Base-by-base conservation (phyloP, 306 rosid species). In the Castanospermum australe region DNA sequence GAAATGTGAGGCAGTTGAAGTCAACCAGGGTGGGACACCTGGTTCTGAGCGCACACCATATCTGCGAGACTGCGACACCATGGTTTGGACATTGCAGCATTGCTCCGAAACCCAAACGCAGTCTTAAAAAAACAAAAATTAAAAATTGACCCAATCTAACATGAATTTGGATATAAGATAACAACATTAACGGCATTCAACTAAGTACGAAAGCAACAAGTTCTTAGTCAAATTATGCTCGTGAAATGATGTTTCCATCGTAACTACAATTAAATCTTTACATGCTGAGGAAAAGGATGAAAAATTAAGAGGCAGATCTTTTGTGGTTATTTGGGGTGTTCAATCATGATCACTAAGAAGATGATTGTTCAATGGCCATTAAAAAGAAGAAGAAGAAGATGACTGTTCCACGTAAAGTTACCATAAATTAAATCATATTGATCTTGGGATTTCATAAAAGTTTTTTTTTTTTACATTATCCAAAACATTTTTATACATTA, bases 1-100 rank as follows among this genome's bases (percentile, higher is more conserved):
- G 17, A 42, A 18, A 15, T 41, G 5, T 32, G 38, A 33, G 61
- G 20, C n/a, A 35, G 45, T 32, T 35, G 59, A 64, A 44, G 76
- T 66, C 76, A 74, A 67, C 41, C 18, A 62, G n/a, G 55, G n/a
- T 14, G 45, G 63, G 51, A 60, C 2, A 24, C 0, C 32, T 33
- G 42, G 42, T n/a, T 25, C 73, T 24, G 57, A 28, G 32, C 70
- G 76, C 56, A 74, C 68, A 80, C 45, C 42, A 67, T 5, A 73
- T 72, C 47, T 56, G 50, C 0, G 22, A 44, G 70, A 55, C 12
- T 73, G 41, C 33, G 67, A 73, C 78, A 36, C 66, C 33, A 24
- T 5, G 15, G 55, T 24, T 24, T 73, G 14, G 52, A 28, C 22
- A 52, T 47, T 8, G 80, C 50, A 62, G 25, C 36, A 47, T 45